Conservation (phyloP, 768 basidiomycete species). For the Podaxis sp. region DNA sequence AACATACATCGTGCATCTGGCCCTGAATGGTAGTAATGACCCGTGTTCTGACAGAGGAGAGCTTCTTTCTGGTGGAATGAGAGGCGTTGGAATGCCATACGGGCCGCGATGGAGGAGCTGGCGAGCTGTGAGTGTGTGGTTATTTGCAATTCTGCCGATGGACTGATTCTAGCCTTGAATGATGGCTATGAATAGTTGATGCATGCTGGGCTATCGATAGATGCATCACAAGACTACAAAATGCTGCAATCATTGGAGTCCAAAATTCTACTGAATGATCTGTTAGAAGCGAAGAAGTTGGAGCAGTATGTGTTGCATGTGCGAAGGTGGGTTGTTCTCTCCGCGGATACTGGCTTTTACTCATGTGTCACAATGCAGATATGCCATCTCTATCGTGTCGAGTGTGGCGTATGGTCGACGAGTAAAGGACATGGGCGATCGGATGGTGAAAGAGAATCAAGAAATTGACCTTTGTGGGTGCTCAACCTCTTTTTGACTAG, state of each 20-base stretch:
- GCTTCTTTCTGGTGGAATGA: slow-evolving; percentile 27
- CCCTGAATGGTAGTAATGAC: neutral
- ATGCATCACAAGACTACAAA: slow-evolving; percentile 21
- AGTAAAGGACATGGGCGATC: slow-evolving; percentile 19
- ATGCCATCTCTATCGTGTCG: slow-evolving; percentile 20
- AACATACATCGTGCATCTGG: neutral
- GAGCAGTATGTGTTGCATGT: slow-evolving; percentile 14
- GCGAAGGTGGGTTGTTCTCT: slow-evolving; percentile 16
- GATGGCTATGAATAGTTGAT: slow-evolving; percentile 17
- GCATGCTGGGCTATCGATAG: slow-evolving; percentile 22
- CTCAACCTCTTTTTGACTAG: neutral
- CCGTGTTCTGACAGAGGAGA: slow-evolving; percentile 18
- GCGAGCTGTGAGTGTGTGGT: slow-evolving; percentile 22
- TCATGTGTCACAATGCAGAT: slow-evolving; percentile 16
- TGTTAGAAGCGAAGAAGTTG: slow-evolving; percentile 14
- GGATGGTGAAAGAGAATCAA: slow-evolving; percentile 18
- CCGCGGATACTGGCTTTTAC: neutral
- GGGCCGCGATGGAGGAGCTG: slow-evolving; percentile 28
- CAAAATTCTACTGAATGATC: slow-evolving; percentile 18
- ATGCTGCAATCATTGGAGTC: slow-evolving; percentile 20
- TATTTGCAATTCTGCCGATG: neutral
- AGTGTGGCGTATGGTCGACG: slow-evolving; percentile 22
- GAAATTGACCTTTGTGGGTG: slow-evolving; percentile 20
- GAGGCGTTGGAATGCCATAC: slow-evolving; percentile 28
- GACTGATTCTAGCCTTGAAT: slow-evolving; percentile 4